phyloP scores from a whole-genome alignment of 2,329 filamentous ascomycete genomes.

The Penicillium oxalicum region DNA sequence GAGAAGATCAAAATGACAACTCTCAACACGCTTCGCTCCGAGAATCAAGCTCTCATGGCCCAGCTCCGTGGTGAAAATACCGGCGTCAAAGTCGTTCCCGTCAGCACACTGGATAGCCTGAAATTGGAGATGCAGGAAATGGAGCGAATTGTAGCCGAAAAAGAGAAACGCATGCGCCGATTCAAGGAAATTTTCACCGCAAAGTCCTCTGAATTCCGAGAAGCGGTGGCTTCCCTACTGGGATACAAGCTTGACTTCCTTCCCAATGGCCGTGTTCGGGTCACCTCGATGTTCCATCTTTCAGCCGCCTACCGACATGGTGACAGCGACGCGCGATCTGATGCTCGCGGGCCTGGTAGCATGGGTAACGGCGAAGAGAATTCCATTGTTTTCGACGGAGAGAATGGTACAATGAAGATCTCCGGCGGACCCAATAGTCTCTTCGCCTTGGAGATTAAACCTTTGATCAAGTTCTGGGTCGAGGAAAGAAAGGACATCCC shows the following conservation, averaged over 20 bases:
- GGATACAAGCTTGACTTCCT: conserved; percentile 96
- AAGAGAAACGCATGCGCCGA: conserved; percentile 74
- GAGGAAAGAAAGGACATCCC: conserved; percentile 89
- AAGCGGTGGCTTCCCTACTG: conserved; percentile 84
- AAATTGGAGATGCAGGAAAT: conserved; percentile 69
- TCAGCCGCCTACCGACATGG: conserved; percentile 45
- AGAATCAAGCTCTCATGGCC: conserved; percentile 75
- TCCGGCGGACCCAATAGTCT: conserved; percentile 79
- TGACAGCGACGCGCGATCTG: conserved; percentile 53
- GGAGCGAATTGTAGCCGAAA: conserved; percentile 60
- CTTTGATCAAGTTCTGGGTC: conserved; percentile 93
- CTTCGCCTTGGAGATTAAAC: conserved; percentile 78
- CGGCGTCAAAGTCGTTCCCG: conserved; percentile 61
- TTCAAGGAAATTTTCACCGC: conserved; percentile 88
- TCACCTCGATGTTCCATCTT: conserved; percentile 79
- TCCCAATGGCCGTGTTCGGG: conserved; percentile 91
- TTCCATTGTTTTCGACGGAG: conserved; percentile 76
- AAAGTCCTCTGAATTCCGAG: conserved; percentile 90
- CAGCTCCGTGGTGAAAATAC: conserved; percentile 55
- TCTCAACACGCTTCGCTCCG: conserved; percentile 67
- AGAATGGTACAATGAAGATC: conserved; percentile 96
- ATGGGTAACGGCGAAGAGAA: conserved; percentile 48
- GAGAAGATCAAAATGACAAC: conserved; percentile 80
- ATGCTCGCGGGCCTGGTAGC: conserved; percentile 42
- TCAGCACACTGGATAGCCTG: conserved; percentile 67